Conservation (phyloP, 1,284 basidiomycete genomes). For the Pholiota adiposa region DNA sequence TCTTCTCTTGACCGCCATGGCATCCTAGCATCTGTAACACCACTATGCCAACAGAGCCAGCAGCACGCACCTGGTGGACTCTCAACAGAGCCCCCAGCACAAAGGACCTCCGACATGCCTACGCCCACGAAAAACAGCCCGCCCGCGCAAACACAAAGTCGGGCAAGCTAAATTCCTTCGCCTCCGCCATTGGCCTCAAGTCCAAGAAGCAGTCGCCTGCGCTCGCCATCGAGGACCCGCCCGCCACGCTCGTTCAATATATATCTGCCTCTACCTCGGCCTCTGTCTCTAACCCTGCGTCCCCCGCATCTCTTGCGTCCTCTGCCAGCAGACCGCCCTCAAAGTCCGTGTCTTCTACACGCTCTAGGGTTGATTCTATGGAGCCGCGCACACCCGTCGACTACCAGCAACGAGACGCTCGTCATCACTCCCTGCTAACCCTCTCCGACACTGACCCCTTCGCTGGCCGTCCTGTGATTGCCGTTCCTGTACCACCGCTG, state of each 20-base stretch:
- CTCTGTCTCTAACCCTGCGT: constrained; percentile 24
- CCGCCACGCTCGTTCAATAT: constrained; percentile 23
- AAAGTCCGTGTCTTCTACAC: constrained; percentile 56
- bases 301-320: constrained; percentile 26
- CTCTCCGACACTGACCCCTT: constrained; percentile 68
- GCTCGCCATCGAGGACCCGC: constrained; percentile 56
- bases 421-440: constrained; percentile 61
- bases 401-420: constrained; percentile 37
- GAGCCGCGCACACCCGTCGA: constrained; percentile 60
- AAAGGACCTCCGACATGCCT: constrained; percentile 31
- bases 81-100: constrained; percentile 29
- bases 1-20: constrained; percentile 5
- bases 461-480: constrained; percentile 48
- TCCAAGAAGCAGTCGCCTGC: constrained; percentile 57
- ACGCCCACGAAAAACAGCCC: constrained; percentile 34
- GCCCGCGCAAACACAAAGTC: constrained; percentile 28
- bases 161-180: constrained; percentile 50
- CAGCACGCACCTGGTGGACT: constrained; percentile 46
- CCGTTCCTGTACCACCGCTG: constrained; percentile 41
- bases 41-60: constrained; percentile 26
- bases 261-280: neutral
- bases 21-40: constrained; percentile 9
- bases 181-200: constrained; percentile 65
- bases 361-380: constrained; percentile 51
- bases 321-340: constrained; percentile 46